These are phyloP conservation scores for Metarhizium brunneum DNA, from an alignment of 2,329 filamentous ascomycete genomes.

Conservation along the genomic window DNA sequence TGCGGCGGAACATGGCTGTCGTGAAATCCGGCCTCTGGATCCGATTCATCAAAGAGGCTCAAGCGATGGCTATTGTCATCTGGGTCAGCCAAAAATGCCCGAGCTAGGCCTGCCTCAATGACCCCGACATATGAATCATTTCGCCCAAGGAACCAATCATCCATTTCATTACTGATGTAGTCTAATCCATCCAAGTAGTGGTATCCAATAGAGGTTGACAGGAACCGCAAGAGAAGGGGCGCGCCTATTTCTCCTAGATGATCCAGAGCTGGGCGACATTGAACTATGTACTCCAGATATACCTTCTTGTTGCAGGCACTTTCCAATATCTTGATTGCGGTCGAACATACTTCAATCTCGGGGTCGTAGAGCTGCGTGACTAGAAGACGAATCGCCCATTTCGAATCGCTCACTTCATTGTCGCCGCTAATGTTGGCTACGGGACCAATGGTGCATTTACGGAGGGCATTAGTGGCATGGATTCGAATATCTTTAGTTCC, in stretches of 20 bases:
- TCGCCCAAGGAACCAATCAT: slow-evolving; percentile 95
- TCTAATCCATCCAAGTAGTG: slow-evolving; percentile 95
- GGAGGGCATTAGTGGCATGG: slow-evolving; percentile 74
- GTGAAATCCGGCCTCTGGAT: slow-evolving; percentile 45
- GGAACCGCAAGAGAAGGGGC: slow-evolving; percentile 79
- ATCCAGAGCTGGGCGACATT: slow-evolving; percentile 87
- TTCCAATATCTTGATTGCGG: slow-evolving; percentile 93
- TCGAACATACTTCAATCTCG: slow-evolving; percentile 91
- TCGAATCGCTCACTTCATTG: slow-evolving; percentile 54
- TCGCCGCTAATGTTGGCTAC: slow-evolving; percentile 27
- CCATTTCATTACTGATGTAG: slow-evolving; percentile 99
- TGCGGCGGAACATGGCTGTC: slow-evolving; percentile 81
- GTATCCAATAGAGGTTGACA: slow-evolving; percentile 94
- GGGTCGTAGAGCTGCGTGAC: slow-evolving; percentile 98
- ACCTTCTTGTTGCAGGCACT: slow-evolving; percentile 91
- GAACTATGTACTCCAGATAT: slow-evolving; percentile 90
- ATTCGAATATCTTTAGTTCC: slow-evolving; percentile 89
- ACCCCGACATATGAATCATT: slow-evolving; percentile 94
- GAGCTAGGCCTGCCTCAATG: slow-evolving; percentile 89
- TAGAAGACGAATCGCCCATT: slow-evolving; percentile 94
- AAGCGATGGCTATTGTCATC: slow-evolving; percentile 48
- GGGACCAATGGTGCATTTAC: slow-evolving; percentile 67
- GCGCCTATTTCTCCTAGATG: slow-evolving; percentile 96
- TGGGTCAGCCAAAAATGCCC: slow-evolving; percentile 63
- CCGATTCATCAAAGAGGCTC: slow-evolving; percentile 50